Evolutionary conservation across 2,329 filamentous ascomycete genomes (phyloP), one percentile per base, ranked within the genome.

Genomic region (Arthrobotrys sinensis): DNA sequence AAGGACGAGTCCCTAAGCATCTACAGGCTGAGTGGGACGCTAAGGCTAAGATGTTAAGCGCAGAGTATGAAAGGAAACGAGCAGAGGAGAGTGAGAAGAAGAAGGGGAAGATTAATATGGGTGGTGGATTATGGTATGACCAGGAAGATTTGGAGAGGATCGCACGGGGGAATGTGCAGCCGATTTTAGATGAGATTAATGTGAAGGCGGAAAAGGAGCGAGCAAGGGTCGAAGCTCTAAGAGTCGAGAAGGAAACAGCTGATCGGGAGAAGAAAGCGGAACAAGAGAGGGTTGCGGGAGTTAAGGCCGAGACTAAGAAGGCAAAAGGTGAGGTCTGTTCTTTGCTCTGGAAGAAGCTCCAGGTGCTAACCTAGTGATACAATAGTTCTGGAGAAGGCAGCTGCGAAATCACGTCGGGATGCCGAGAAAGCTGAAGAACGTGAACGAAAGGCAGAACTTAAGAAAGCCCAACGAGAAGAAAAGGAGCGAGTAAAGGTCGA

Each of bases 21-120:
- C 38, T 79, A 11, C 76, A 79, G 19, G 76, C 66, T 14, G 52
- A 79, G n/a, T 79, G 76, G 76, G 76, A 79, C 50, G 76, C 76
- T 14, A 69, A 66, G 46, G 76, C 76, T 3, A 64, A 57, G 16
- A 69, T 73, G 32, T n/a, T 75, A 8, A 75, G 69, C n/a, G 69
- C 67, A 36, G 65, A 79, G 24, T 64, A 48, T 3, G 76, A 79
- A 21, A 48, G 53, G 16, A 79, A 79, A 28, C 45, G 76, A 8
- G 60, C 43, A 24, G 76, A 65, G 38, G 76, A 79, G 4, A 52
- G 48, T 10, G 76, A 73, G 40, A 52, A 53, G 5, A 79, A 79
- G 68, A 73, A 75, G 21, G 76, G 76, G 1, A 79, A 79, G 24
- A 79, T 79, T 19, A 57, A 79, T 46, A 79, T 79, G 69, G 76